A percentile compares a stretch with the other conserved stretches of the same genome.
Evolutionary conservation across 2,329 filamentous ascomycete species (phyloP).

Genomic region (Ustulina deusta): DNA sequence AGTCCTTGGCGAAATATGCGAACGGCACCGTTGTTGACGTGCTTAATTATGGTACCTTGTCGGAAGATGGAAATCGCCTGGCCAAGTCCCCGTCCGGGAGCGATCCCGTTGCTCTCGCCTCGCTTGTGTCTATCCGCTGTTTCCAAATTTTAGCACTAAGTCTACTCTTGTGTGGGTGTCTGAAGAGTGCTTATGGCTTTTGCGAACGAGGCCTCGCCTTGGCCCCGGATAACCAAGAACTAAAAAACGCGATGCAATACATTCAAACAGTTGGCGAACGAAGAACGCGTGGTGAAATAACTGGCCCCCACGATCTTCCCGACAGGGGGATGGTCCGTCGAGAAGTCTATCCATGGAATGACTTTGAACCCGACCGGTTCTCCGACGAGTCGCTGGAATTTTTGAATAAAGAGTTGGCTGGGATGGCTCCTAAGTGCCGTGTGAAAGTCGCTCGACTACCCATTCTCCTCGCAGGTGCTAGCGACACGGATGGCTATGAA

Average conservation of each 20-base stretch:
- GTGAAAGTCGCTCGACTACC: constrained; percentile 82
- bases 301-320: constrained; percentile 69
- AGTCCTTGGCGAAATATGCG: constrained; percentile 60
- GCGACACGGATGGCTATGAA: constrained; percentile 62
- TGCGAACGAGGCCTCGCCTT: constrained; percentile 70
- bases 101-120: constrained; percentile 58
- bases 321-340: constrained; percentile 77
- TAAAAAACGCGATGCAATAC: constrained; percentile 65
- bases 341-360: constrained; percentile 78
- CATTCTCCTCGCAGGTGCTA: constrained; percentile 70
- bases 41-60: constrained; percentile 59
- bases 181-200: constrained; percentile 75
- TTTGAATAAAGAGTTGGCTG: constrained; percentile 76
- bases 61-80: constrained; percentile 50
- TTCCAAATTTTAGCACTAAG: constrained; percentile 70
- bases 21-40: constrained; percentile 57
- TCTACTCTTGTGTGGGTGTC: constrained; percentile 73
- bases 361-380: constrained; percentile 76
- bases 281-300: constrained; percentile 59
- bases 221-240: constrained; percentile 66
- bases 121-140: constrained; percentile 65
- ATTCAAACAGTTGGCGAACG: constrained; percentile 66
- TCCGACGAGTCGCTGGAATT: constrained; percentile 75
- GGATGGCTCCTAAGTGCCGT: constrained; percentile 83
- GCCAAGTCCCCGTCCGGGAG: constrained; percentile 52